Conservation (phyloP, 2,329 filamentous ascomycete species). For the Paecilomyces niveus region DNA sequence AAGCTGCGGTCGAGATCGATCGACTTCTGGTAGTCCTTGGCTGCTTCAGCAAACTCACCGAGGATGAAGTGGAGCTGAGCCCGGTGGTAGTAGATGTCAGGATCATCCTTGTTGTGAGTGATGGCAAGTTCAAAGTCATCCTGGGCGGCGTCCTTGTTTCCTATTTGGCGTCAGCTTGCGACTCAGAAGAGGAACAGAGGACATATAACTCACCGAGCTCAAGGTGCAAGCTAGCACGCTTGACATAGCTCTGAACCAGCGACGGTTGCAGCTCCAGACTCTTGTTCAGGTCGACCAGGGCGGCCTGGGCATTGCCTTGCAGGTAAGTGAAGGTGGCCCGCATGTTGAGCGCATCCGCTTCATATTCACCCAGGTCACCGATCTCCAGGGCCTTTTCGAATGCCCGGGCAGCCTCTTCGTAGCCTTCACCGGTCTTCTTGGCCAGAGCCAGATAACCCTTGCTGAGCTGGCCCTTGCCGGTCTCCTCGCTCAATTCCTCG, state of each 20-base stretch:
- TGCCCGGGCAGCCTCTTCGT: slow-evolving; percentile 75
- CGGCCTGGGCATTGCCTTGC: slow-evolving; percentile 76
- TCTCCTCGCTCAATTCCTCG: slow-evolving; percentile 67
- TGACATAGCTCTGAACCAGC: slow-evolving; percentile 95
- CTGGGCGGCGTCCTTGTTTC: slow-evolving; percentile 77
- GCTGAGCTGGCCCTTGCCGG: slow-evolving; percentile 78
- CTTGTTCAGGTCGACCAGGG: slow-evolving; percentile 80
- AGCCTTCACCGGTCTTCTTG: slow-evolving; percentile 83
- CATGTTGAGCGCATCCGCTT: slow-evolving; percentile 93
- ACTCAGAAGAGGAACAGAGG: not conserved
- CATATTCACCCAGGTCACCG: slow-evolving; percentile 69
- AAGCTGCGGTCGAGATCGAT: slow-evolving; percentile 94
- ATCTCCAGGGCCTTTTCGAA: slow-evolving; percentile 86
- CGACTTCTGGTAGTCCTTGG: slow-evolving; percentile 98
- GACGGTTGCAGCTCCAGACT: slow-evolving; percentile 83
- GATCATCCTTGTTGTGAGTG: slow-evolving; percentile 76
- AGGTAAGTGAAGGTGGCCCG: slow-evolving; percentile 93
- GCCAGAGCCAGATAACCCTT: slow-evolving; percentile 73
- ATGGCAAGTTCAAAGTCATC: slow-evolving; percentile 82
- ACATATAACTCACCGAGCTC: slow-evolving; percentile 64
- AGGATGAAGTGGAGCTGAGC: slow-evolving; percentile 98
- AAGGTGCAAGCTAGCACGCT: slow-evolving; percentile 95
- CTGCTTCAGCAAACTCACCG: slow-evolving; percentile 82
- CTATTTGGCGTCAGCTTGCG: slow-evolving; percentile 39
- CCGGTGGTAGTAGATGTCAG: slow-evolving; percentile 98